Evolutionary conservation across 1,139 yeast species (phyloP).

Genomic region (Yamadazyma aaseri): DNA sequence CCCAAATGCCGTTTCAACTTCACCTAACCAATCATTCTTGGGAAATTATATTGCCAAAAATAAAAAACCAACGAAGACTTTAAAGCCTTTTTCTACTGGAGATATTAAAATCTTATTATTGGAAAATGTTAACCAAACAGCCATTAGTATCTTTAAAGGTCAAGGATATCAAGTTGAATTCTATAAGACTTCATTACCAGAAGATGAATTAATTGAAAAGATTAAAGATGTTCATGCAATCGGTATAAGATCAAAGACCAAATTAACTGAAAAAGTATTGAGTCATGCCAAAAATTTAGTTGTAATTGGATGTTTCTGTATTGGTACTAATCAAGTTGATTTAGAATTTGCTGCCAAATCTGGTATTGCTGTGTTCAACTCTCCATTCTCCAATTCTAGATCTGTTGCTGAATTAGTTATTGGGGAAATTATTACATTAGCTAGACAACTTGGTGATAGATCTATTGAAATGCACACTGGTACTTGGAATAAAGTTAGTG

Average conservation of each 20-base stretch:
- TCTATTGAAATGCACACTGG: constrained; percentile 95
- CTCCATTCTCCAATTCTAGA: constrained; percentile 98
- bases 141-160: constrained; percentile 74
- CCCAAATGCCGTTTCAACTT: constrained; percentile 75
- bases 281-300: constrained; percentile 86
- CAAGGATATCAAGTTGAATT: constrained; percentile 98
- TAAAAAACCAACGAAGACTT: constrained; percentile 58
- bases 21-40: constrained; percentile 59
- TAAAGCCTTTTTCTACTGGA: constrained; percentile 87
- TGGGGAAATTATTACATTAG: constrained; percentile 89
- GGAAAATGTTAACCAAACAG: constrained; percentile 92
- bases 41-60: constrained; percentile 38
- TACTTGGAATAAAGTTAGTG: constrained; percentile 94
- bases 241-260: constrained; percentile 97
- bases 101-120: constrained; percentile 87
- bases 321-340: constrained; percentile 98
- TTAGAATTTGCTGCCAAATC: constrained; percentile 85
- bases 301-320: constrained; percentile 96
- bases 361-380: constrained; percentile 97
- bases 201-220: constrained; percentile 92
- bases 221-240: constrained; percentile 92
- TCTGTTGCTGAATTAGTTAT: constrained; percentile 98
- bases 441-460: constrained; percentile 97
- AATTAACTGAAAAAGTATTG: constrained; percentile 74
- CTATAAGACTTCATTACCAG: constrained; percentile 84